Conservation (phyloP, 352 stramenopile genomes). For the Globisporangium canariense region DNA sequence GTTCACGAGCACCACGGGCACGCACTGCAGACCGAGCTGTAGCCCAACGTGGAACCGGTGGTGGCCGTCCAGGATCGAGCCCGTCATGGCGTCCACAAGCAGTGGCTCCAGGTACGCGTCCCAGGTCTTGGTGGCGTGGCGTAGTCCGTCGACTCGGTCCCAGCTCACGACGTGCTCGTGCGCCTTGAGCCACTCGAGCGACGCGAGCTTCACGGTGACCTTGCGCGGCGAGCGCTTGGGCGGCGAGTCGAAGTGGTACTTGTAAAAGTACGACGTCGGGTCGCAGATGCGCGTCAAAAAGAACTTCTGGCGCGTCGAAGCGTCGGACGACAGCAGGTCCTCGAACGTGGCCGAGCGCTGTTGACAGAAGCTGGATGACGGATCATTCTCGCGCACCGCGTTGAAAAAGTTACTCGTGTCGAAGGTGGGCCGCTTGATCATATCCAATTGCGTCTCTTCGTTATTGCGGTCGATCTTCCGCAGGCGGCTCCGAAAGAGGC, state of each 20-base stretch:
- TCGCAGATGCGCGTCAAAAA: slow-evolving; percentile 81
- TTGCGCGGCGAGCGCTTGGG: slow-evolving; percentile 69
- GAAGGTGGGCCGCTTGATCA: slow-evolving; percentile 61
- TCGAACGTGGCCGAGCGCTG: slow-evolving; percentile 76
- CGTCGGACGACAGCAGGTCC: slow-evolving; percentile 68
- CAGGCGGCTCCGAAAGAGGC: slow-evolving; percentile 66
- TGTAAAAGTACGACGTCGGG: slow-evolving; percentile 90
- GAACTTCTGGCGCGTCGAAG: slow-evolving; percentile 66
- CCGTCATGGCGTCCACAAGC: slow-evolving; percentile 67
- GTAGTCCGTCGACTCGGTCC: slow-evolving; percentile 79
- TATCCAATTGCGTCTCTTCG: slow-evolving; percentile 56
- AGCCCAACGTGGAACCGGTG: slow-evolving; percentile 79
- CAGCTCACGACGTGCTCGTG: slow-evolving; percentile 86
- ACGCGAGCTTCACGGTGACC: slow-evolving; percentile 48
- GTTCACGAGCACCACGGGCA: slow-evolving; percentile 78
- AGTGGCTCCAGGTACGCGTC: slow-evolving; percentile 82
- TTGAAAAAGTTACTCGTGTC: slow-evolving; percentile 77
- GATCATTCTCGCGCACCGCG: slow-evolving; percentile 77
- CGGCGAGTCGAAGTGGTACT: slow-evolving; percentile 79
- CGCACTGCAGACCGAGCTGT: slow-evolving; percentile 60
- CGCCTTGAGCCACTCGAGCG: slow-evolving; percentile 72
- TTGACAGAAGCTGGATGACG: slow-evolving; percentile 74
- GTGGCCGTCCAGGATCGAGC: slow-evolving; percentile 81
- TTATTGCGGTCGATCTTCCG: slow-evolving; percentile 51
- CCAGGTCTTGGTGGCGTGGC: slow-evolving; percentile 71